Evolutionary conservation across 2,329 filamentous ascomycete species (phyloP).

Genomic region (Dactylellina cionopaga): DNA sequence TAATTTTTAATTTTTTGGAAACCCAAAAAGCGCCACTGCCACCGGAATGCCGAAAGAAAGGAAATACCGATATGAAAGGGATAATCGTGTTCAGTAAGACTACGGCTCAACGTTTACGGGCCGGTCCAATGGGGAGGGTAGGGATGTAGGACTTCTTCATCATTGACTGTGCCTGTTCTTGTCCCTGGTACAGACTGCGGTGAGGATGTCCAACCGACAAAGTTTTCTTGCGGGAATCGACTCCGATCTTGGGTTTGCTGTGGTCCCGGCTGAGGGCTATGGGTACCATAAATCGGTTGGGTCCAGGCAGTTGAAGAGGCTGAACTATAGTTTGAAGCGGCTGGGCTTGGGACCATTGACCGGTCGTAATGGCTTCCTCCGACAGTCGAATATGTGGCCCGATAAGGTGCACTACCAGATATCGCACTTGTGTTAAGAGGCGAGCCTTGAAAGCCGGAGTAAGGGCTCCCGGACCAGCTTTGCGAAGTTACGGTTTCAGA

Average conservation of each 20-base stretch:
- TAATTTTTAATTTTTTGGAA: conserved; percentile 39
- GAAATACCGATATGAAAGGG: conserved; percentile 14
- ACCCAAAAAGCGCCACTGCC: conserved; percentile 45
- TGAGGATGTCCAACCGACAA: conserved; percentile 47
- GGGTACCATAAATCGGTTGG: conserved; percentile 43
- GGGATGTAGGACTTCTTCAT: conserved; percentile 45
- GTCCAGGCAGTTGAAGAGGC: conserved; percentile 47
- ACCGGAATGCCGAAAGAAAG: conserved; percentile 42
- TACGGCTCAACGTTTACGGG: conserved; percentile 31
- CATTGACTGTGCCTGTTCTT: conserved; percentile 38
- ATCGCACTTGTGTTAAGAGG: conserved; percentile 40
- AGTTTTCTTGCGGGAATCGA: conserved; percentile 44
- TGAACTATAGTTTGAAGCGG: conserved; percentile 45
- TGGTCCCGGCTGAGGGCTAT: conserved; percentile 44
- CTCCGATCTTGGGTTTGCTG: conserved; percentile 43
- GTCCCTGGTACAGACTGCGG: conserved; percentile 25
- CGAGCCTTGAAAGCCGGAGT: conserved; percentile 38
- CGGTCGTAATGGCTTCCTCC: conserved; percentile 43
- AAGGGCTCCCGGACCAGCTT: conserved; percentile 49
- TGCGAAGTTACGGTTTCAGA: conserved; percentile 45
- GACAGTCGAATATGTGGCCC: conserved; percentile 43
- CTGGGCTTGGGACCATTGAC: conserved; percentile 48
- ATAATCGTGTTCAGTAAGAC: conserved; percentile 6
- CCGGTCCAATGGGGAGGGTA: conserved; percentile 43
- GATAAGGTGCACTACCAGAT: conserved; percentile 47